Conservation (phyloP, 163 green algal species). For the Scenedesmus sp. region DNA sequence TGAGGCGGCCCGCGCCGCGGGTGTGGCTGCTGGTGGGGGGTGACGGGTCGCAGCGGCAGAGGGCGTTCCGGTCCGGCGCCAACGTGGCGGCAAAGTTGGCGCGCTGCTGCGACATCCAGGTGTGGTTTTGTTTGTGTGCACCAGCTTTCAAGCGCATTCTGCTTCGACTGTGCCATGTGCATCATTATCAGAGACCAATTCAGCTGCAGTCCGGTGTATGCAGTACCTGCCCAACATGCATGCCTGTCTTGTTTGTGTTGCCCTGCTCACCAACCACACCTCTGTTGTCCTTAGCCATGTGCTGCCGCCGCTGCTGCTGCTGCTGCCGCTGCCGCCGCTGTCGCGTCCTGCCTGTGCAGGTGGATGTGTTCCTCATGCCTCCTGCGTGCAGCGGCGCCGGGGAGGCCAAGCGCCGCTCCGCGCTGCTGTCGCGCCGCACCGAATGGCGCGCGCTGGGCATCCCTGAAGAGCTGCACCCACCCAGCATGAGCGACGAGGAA, state of each 20-base stretch:
- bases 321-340: not conserved
- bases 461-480: conserved; percentile 12
- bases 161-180: not conserved
- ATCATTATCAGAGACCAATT: no score
- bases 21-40: conserved; percentile 54
- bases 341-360: no score
- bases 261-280: no score
- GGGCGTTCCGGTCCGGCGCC: conserved; percentile 2
- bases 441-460: conserved; percentile 49
- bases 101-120: conserved; percentile 48
- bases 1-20: not conserved
- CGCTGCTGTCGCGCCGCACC: conserved; percentile 40
- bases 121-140: not conserved
- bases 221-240: no score
- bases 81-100: conserved; percentile 35
- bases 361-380: conserved; percentile 55
- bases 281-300: not conserved
- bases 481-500: conserved; percentile 18
- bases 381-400: conserved; percentile 20
- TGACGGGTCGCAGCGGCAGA: conserved; percentile 34
- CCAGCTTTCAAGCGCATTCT: not conserved
- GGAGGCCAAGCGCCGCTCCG: conserved; percentile 30
- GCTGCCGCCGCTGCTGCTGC: not conserved
- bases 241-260: no score
- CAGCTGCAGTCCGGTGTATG: no score